Evolutionary conservation across 1,284 basidiomycete genomes (phyloP), one percentile per base, ranked within the genome.

Genomic region (Peniophora sp.): DNA sequence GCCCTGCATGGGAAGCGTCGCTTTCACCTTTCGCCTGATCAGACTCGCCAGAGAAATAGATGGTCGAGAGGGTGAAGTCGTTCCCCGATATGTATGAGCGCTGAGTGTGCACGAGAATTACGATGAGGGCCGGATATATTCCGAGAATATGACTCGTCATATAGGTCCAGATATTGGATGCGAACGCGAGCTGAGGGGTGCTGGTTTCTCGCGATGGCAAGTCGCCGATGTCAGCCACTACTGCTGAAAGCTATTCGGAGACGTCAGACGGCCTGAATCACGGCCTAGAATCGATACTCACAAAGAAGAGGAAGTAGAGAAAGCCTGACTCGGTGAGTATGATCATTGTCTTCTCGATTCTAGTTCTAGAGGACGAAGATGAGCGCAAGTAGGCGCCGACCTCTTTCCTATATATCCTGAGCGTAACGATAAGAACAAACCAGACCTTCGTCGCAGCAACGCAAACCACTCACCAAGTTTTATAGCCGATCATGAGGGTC

Each of bases 281-380:
- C n/a, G 34, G 34, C 34, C 34, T n/a, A 41, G 38, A n/a, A 16
- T 20, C 5, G 25, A 11, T 11, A 50, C 53, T 24, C 38, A 55
- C 53, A 41, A 52, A 55, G 19, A 55, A 55, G 2, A 55, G 48
- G 34, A 51, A 50, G 48, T 55, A 55, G 12, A 52, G 14, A 11
- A 55, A 34, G 19, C 56, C 56, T 6, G 56, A 53, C 45, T 58
- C 56, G 36, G 55, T 32, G 44, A 58, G 50, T n/a, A 58, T 41
- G 10, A 53, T 20, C 56, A 58, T 58, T 19, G 53, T 38, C 23
- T 47, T 52, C 48, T 54, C 48, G 3, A 48, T 48, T 12, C 54
- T 49, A 6, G 56, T 50, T 16, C 35, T 38, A 17, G 45, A 50
- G 9, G 51, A 49, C 23, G 51, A 27, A 16, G 38, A 41, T 20